Evolutionary conservation across 78 protist genomes (phyloP), one percentile per base, ranked within the genome.

Genomic region (Mantamonas sphyraenae): DNA sequence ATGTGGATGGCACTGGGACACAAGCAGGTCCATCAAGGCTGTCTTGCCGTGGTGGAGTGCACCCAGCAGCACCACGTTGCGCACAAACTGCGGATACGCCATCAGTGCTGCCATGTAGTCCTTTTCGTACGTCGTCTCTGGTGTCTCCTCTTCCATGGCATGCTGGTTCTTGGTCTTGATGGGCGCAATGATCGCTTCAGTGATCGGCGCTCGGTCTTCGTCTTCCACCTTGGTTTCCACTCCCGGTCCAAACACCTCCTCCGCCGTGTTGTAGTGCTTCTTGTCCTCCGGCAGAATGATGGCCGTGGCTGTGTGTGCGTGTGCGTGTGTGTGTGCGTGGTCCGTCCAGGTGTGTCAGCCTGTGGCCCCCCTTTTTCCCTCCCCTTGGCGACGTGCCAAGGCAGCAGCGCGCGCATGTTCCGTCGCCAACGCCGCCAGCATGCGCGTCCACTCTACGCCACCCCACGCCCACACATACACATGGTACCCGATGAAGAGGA

Each of bases 231-330:
- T 57, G 26, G 86, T 80, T 71, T 96, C 98, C 24, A 77, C 96
- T 16, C 79, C 97, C 40, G 22, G 71, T 10, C 91, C 86, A 56
- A 62, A 96, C 28, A 92, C 88, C 53, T 93, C 97, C 10, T 43
- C 19, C 26, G 98, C 96, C 20, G 75, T 66, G 20, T 96, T 97
- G 61, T 88, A 97, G 68, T 97, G 94, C 64, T 94, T 64, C 71
- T 97, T 97, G 84, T 97, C 99, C 71, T 97, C 98, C 33, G 90
- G 96, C 30, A 95, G 79, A 1, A 90, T 90, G 17, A 90, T 73
- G 22, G 95, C 82, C 9, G 19, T 39, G 26, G 50, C 12, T 47
- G 16, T n/a, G n/a, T n/a, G n/a, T n/a, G n/a, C n/a, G n/a, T n/a
- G n/a, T n/a, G n/a, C n/a, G n/a, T n/a, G n/a, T n/a, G n/a, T n/a